Evolutionary conservation across 1,284 basidiomycete species (phyloP).

Genomic region (Ceratobasidium sp.): DNA sequence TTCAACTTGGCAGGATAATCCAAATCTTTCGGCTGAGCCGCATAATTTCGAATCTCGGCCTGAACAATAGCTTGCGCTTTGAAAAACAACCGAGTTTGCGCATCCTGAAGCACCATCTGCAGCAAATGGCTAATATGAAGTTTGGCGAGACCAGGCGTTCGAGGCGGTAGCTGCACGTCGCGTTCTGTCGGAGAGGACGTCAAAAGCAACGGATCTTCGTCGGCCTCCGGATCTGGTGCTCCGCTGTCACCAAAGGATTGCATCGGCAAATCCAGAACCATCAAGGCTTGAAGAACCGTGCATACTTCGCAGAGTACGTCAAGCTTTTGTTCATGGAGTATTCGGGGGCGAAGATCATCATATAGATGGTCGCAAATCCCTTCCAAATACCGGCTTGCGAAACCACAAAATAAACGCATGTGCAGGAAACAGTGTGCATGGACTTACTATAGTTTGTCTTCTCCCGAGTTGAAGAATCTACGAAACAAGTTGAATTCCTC

Average conservation of each 20-base stretch:
- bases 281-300: slow-evolving; percentile 90
- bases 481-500: slow-evolving; percentile 87
- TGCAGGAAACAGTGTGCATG: neutral
- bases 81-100: slow-evolving; percentile 92
- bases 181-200: slow-evolving; percentile 35
- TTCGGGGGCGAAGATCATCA: slow-evolving; percentile 90
- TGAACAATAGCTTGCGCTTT: slow-evolving; percentile 91
- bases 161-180: slow-evolving; percentile 27
- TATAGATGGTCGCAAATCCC: slow-evolving; percentile 90
- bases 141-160: slow-evolving; percentile 52
- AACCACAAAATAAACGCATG: neutral
- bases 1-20: slow-evolving; percentile 82
- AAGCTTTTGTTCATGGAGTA: slow-evolving; percentile 87
- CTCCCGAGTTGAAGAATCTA: slow-evolving; percentile 85
- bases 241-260: slow-evolving; percentile 38
- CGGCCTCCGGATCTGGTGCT: slow-evolving; percentile 42
- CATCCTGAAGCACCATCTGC: slow-evolving; percentile 90
- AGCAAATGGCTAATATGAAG: slow-evolving; percentile 77
- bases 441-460: slow-evolving; percentile 82
- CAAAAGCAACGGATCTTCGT: slow-evolving; percentile 42
- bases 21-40: slow-evolving; percentile 77
- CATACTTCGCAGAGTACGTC: slow-evolving; percentile 90
- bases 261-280: slow-evolving; percentile 73
- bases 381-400: slow-evolving; percentile 80
- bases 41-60: slow-evolving; percentile 83